Conservation (phyloP, 441 rosid species). For the Euphorbia celastroides region DNA sequence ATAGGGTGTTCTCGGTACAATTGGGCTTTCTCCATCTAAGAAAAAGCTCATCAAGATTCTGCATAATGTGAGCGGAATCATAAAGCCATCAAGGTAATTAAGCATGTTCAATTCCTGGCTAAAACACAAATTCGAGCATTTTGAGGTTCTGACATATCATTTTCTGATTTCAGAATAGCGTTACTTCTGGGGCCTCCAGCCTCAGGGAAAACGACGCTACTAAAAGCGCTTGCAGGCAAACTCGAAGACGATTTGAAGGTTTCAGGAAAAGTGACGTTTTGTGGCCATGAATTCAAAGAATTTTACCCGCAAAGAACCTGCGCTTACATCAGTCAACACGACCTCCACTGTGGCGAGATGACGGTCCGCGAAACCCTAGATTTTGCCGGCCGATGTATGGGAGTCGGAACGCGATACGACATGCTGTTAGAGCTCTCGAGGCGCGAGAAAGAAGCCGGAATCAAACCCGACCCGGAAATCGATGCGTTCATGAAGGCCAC, state of each 20-base stretch:
- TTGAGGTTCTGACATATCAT: neutral
- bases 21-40: constrained; percentile 26
- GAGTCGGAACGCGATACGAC: no score
- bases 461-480: constrained; percentile 69
- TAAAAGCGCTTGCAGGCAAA: constrained; percentile 35
- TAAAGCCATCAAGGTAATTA: constrained; percentile 51
- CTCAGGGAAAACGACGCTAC: constrained; percentile 33
- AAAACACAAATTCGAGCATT: neutral
- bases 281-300: constrained; percentile 64
- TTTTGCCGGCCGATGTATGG: constrained; percentile 72
- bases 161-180: constrained; percentile 8
- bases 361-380: constrained; percentile 71
- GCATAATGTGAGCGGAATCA: constrained; percentile 39
- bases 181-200: constrained; percentile 9
- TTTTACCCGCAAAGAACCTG: constrained; percentile 74
- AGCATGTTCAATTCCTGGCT: neutral
- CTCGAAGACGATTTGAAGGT: no score
- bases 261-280: constrained; percentile 43
- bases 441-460: constrained; percentile 63
- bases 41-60: constrained; percentile 38
- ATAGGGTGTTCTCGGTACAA: no score
- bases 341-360: constrained; percentile 73
- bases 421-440: no score
- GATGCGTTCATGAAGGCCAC: constrained; percentile 87
- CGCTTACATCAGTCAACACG: no score